Conservation (phyloP, 331 rosid genomes). For the Ulmus americana region DNA sequence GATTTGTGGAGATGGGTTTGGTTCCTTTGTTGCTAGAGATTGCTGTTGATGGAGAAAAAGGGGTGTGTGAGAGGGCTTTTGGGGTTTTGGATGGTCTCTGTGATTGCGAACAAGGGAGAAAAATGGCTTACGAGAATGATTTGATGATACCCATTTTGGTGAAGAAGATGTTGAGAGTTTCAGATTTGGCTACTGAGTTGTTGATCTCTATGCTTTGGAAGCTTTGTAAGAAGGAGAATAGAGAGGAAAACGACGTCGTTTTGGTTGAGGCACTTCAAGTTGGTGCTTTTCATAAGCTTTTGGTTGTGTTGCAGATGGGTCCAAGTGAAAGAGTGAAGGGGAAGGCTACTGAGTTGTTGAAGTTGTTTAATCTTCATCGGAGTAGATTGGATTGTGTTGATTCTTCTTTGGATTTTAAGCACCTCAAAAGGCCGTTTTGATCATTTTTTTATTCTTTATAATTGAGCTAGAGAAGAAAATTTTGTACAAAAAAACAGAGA, state of each 20-base stretch:
- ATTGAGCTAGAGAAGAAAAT: not conserved
- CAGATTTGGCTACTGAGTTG: conserved; percentile 48
- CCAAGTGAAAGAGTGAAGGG: conserved; percentile 50
- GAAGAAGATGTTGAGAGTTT: conserved; percentile 69
- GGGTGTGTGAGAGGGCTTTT: conserved; percentile 54
- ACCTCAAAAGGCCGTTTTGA: conserved; percentile 54
- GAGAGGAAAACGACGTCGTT: conserved; percentile 25
- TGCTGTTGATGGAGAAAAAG: conserved; percentile 58
- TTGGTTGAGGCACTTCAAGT: conserved; percentile 58
- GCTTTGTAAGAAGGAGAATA: conserved; percentile 38
- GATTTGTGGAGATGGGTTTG: conserved; percentile 60
- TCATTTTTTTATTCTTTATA: not conserved
- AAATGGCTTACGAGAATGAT: conserved; percentile 48
- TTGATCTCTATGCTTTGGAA: conserved; percentile 62
- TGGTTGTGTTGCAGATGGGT: conserved; percentile 77
- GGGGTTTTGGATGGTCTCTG: conserved; percentile 55
- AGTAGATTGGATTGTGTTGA: conserved; percentile 52
- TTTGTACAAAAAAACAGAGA: conserved; percentile 11
- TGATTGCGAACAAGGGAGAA: conserved; percentile 45
- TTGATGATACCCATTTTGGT: conserved; percentile 63
- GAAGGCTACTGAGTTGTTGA: conserved; percentile 67
- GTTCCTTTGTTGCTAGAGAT: conserved; percentile 51
- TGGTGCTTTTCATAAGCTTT: conserved; percentile 66
- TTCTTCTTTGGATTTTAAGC: conserved; percentile 56
- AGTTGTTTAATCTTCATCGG: conserved; percentile 48